A percentile compares a stretch with the other conserved stretches of the same genome.
These are phyloP conservation scores for Starmerella bacillaris DNA, from an alignment of 805 yeast genomes.

Conservation along the genomic window DNA sequence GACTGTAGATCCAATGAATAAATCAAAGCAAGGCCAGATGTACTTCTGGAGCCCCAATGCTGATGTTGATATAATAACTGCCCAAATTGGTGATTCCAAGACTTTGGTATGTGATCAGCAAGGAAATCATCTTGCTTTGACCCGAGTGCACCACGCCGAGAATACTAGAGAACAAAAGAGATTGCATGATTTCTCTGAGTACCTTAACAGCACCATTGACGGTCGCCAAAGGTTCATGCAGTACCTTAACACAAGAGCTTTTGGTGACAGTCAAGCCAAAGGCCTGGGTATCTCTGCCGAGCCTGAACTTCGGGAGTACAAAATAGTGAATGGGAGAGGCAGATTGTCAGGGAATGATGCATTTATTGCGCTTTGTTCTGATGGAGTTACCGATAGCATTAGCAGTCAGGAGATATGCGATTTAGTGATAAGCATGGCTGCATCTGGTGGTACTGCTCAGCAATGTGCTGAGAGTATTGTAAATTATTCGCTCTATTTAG, in stretches of 20 bases:
- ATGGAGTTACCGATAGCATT: constrained; percentile 68
- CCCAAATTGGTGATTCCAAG: constrained; percentile 86
- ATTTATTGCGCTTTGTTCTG: constrained; percentile 64
- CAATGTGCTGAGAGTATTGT: constrained; percentile 72
- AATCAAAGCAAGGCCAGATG: too few relatives aligned
- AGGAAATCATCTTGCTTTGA: constrained; percentile 65
- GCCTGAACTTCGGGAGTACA: constrained; percentile 46
- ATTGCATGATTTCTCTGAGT: constrained; percentile 43
- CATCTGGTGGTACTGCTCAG: constrained; percentile 57
- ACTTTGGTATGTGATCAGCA: constrained; percentile 65
- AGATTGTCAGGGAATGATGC: constrained; percentile 67
- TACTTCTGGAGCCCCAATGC: constrained; percentile 47
- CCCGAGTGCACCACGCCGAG: constrained; percentile 73
- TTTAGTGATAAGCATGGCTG: constrained; percentile 48
- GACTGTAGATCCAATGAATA: too few relatives aligned
- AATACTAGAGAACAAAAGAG: constrained; percentile 62
- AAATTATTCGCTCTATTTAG: constrained; percentile 64
- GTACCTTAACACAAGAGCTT: constrained; percentile 81
- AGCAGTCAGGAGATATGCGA: constrained; percentile 88
- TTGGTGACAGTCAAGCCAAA: constrained; percentile 75
- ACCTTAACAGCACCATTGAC: constrained; percentile 66
- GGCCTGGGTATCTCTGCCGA: constrained; percentile 76
- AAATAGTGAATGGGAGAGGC: constrained; percentile 8
- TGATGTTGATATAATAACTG: constrained; percentile 49
- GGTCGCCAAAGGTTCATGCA: constrained; percentile 75